A percentile compares a stretch with the other conserved stretches of the same genome.
Evolutionary conservation across 148 eudicot species (phyloP).

Genomic region (Tetragonia tetragonoides): DNA sequence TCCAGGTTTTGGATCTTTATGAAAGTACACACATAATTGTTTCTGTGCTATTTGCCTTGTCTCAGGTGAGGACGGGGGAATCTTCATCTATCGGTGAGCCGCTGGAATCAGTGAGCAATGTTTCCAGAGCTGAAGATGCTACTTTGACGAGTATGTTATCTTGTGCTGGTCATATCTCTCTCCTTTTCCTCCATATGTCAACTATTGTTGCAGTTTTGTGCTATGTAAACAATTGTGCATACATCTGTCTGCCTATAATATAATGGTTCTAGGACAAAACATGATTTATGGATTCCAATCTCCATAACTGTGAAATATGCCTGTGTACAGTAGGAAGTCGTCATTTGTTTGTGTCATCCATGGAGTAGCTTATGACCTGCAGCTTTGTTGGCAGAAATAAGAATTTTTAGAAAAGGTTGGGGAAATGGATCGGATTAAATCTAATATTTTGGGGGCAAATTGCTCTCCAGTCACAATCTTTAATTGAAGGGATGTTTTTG

Average conservation of each 20-base stretch:
- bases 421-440: not conserved
- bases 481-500: not conserved
- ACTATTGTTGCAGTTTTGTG: conserved; percentile 2
- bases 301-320: not conserved
- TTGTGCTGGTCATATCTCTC: conserved; percentile 8
- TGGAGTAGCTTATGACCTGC: not conserved
- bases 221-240: not conserved
- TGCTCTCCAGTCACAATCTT: not conserved
- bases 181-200: not conserved
- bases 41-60: conserved; percentile 7
- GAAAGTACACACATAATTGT: conserved; percentile 1
- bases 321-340: not conserved
- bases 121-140: conserved; percentile 32
- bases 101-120: conserved; percentile 26
- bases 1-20: not conserved
- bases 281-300: not conserved
- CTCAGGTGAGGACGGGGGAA: conserved; percentile 36
- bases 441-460: not conserved
- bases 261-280: not conserved
- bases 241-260: not conserved
- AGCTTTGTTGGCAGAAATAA: not conserved
- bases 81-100: conserved; percentile 23
- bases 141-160: conserved; percentile 44
- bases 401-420: not conserved
- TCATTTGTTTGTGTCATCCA: not conserved